Base-by-base conservation (phyloP, 768 basidiomycete species). In the Phaffia tasmanica region DNA sequence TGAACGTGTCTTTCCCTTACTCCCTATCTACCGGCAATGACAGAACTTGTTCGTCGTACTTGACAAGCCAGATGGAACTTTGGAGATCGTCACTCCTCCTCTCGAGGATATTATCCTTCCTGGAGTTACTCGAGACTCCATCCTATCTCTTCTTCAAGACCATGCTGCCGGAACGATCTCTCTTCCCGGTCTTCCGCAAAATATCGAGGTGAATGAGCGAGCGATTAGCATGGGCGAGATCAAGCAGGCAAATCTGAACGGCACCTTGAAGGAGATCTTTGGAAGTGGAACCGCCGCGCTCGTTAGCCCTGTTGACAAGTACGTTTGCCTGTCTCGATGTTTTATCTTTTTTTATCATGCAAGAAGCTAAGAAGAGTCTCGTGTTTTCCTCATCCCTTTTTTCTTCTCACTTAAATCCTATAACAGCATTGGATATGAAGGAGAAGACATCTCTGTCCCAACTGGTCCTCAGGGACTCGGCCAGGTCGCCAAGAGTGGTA, bases 31-130 rank as follows among this genome's bases (percentile, higher is more conserved):
- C 1, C 53, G 35, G 42, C 49, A 25, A 7, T 35, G 30, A 51
- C 42, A 67, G 60, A 91, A 91, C 75, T 80, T 89, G 62, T 88
- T 89, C 70, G 80, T 82, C 18, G 85, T 84, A 1, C 77, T 86
- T 59, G 78, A 81, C 73, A 77, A 72, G 21, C 46, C 62, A n/a
- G 23, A 57, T 21, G 48, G 71, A 88, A 86, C 79, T n/a, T 75
- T 83, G 67, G 90, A 97, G 74, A 80, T 95, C 62, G 80, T 89
- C 70, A 95, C 94, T 0, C 88, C 93, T 1, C 87, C 89, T 18
- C 78, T 95, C 68, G 89, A 88, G 74, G 91, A 92, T 59, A 86
- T 89, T 77, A 89, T 97, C 72, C 83, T 98, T 1, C 56, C 56
- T 23, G 67, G 67, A 32, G 67, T 69, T 16, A 69, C 67, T 21